Conservation (phyloP, 257 asterid species). For the Solanum etuberosum region DNA sequence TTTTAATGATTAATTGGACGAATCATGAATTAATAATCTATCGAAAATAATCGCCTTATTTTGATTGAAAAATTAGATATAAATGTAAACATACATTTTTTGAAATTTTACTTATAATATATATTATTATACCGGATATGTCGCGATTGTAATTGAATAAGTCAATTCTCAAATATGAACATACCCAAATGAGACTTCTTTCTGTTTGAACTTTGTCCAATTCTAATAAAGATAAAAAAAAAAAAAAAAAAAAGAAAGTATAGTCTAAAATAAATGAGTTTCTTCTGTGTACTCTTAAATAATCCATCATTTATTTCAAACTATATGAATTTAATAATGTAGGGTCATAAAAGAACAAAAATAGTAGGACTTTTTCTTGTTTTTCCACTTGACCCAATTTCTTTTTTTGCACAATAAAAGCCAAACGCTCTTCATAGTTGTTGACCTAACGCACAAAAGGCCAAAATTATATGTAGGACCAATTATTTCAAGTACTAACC, state of each 20-base stretch:
- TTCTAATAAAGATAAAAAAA: not conserved
- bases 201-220: not conserved
- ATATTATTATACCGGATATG: too few relatives aligned
- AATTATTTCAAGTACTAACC: not conserved
- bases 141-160: too few relatives aligned
- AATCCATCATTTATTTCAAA: not conserved
- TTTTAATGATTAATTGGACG: too few relatives aligned
- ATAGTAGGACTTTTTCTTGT: not conserved
- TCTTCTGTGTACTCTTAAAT: not conserved
- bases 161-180: not conserved
- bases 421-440: slow-evolving; percentile 51
- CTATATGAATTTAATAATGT: not conserved
- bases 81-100: too few relatives aligned
- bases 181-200: not conserved
- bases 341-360: not conserved
- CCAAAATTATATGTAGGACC: slow-evolving; percentile 23
- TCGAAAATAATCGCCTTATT: too few relatives aligned
- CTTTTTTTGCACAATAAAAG: slow-evolving; percentile 14
- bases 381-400: slow-evolving; percentile 33
- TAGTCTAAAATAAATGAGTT: not conserved
- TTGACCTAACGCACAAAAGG: slow-evolving; percentile 45
- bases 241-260: not conserved
- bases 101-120: too few relatives aligned
- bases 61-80: too few relatives aligned
- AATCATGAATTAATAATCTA: too few relatives aligned